Evolutionary conservation across 371 early-diverging fungal species (phyloP).

Genomic region (Thermomucor indicae-seudaticae): DNA sequence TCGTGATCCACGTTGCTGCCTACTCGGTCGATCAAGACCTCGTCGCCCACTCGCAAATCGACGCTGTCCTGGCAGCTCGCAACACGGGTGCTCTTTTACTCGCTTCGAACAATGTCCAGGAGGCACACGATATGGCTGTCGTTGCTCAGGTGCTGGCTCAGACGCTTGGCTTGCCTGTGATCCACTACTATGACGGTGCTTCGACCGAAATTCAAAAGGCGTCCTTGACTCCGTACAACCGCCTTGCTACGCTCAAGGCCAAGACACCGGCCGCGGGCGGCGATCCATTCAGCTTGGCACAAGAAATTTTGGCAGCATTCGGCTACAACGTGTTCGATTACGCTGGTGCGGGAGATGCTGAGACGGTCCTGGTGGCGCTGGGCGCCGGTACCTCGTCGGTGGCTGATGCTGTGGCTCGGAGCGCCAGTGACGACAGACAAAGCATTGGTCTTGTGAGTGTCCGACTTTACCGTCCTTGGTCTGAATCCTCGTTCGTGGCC

Average conservation of each 20-base stretch:
- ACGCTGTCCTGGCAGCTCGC: slow-evolving; percentile 65
- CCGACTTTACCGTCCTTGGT: slow-evolving; percentile 82
- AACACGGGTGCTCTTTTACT: slow-evolving; percentile 65
- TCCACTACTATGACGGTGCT: slow-evolving; percentile 74
- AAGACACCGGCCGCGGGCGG: slow-evolving; percentile 4
- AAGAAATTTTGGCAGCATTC: slow-evolving; percentile 51
- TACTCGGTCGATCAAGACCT: slow-evolving; percentile 60
- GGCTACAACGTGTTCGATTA: slow-evolving; percentile 79
- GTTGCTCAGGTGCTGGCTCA: slow-evolving; percentile 64
- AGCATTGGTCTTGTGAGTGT: slow-evolving; percentile 69
- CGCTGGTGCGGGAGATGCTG: slow-evolving; percentile 64
- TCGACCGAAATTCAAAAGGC: slow-evolving; percentile 44
- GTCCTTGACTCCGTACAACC: slow-evolving; percentile 41
- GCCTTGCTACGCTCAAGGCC: slow-evolving; percentile 24
- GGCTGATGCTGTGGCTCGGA: slow-evolving; percentile 36
- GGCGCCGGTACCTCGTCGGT: slow-evolving; percentile 48
- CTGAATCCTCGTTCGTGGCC: slow-evolving; percentile 61
- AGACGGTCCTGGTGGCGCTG: slow-evolving; percentile 72
- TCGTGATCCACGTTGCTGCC: slow-evolving; percentile 81
- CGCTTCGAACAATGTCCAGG: slow-evolving; percentile 70
- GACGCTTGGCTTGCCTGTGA: slow-evolving; percentile 59
- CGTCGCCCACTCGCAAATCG: slow-evolving; percentile 52
- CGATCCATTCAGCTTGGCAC: slow-evolving; percentile 39
- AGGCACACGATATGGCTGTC: slow-evolving; percentile 75
- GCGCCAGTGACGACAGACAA: slow-evolving; percentile 15